Evolutionary conservation across 768 basidiomycete species (phyloP).

Genomic region (Amanita rubescens): DNA sequence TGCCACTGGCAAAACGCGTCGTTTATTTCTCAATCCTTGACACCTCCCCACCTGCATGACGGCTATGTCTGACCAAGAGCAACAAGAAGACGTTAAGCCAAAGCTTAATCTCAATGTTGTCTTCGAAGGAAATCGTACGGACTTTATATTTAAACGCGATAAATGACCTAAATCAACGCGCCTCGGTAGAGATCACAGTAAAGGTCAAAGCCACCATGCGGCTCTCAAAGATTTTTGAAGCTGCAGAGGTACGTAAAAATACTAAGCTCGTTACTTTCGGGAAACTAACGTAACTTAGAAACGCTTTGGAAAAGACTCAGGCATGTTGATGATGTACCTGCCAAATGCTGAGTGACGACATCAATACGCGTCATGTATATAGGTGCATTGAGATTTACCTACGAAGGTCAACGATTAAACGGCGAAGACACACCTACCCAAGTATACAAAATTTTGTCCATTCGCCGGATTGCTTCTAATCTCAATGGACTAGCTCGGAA

Average conservation of each 20-base stretch:
- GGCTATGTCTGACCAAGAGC: slow-evolving; percentile 37
- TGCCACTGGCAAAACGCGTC: too few species aligned
- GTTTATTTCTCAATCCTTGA: neutral
- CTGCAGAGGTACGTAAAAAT: slow-evolving; percentile 46
- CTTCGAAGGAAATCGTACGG: slow-evolving; percentile 46
- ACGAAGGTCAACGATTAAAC: slow-evolving; percentile 43
- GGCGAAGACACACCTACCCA: slow-evolving; percentile 44
- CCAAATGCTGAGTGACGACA: neutral
- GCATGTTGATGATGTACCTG: slow-evolving; percentile 20
- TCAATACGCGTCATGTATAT: neutral
- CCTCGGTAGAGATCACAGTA: slow-evolving; percentile 47
- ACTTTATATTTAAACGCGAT: too few species aligned
- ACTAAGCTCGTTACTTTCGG: neutral
- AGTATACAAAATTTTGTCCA: slow-evolving; percentile 27
- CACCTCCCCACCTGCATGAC: neutral
- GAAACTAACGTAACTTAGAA: slow-evolving; percentile 29
- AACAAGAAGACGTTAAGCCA: slow-evolving; percentile 61
- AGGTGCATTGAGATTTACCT: slow-evolving; percentile 62
- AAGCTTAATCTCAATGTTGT: slow-evolving; percentile 57
- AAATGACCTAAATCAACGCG: neutral
- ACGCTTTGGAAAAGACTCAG: slow-evolving; percentile 50
- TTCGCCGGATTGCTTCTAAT: neutral
- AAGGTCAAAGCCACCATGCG: slow-evolving; percentile 52
- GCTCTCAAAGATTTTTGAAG: slow-evolving; percentile 50
- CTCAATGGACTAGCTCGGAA: slow-evolving; percentile 31